Base-by-base conservation (phyloP, 768 basidiomycete species). In the Mycena capillaripes region DNA sequence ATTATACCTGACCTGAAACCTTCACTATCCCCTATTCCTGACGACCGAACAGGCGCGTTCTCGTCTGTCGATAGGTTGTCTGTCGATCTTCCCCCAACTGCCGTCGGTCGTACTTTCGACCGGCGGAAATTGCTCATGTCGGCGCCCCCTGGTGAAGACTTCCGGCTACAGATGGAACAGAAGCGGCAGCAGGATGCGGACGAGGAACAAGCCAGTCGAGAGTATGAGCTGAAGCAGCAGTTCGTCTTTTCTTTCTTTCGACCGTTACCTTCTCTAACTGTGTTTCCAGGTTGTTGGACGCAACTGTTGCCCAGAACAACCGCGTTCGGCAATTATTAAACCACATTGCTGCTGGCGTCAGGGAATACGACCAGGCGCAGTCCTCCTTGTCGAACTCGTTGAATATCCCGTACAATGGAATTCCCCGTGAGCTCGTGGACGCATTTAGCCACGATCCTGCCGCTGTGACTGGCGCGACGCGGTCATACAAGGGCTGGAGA, bases 401-500 rank as follows among this genome's bases (percentile, higher is more conserved):
- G 27, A 89, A 86, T 19, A 79, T 88, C 32, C 79, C 84, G 10
- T 84, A 89, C 73, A 82, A 77, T 19, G 82, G 83, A 44, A 83
- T 95, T 46, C 91, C 94, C 9, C 83, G 84, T 73, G 92, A 94
- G 25, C 84, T 95, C 9, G 80, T 94, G 42, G 93, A 95, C 58
- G 91, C 93, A 3, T 90, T 94, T 76, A 89, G 87, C 42, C 93
- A 93, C 70, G 94, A 95, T 78, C 94, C 94, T 57, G 89, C 92
- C 3, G 90, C 91, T n/a, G 90, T 94, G 23, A 92, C 90, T 3
- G 87, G 92, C 21, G 82, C 87, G 8, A 93, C 93, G 0, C 88
- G 91, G 56, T 85, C 88, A 50, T 84, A 87, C 32, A 84, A 82
- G 60, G 89, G 93, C 12, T 95, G 92, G 91, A 85, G 87, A 71